Evolutionary conservation across 2,329 filamentous ascomycete genomes (phyloP), one percentile per base, ranked within the genome.

Genomic region (Epichloe sylvatica): DNA sequence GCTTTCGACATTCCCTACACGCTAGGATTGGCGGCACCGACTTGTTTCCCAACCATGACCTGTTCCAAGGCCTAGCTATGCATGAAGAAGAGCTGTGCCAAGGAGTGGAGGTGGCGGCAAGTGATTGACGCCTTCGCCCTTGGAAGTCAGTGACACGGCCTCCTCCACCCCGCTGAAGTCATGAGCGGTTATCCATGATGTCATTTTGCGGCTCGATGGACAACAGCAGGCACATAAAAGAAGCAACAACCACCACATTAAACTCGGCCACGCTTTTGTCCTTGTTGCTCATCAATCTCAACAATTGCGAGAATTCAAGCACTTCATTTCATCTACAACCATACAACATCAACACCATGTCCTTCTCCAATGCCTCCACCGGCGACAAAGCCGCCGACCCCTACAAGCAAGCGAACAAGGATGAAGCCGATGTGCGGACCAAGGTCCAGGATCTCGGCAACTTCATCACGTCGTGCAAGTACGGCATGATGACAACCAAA

Each of bases 401-500:
- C 2, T 94, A 94, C 73, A 88, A 80, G 62, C 78, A 82, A 68
- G 89, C 86, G 69, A 72, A 80, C 51, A 76, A 88, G 42, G 75
- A 81, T 43, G 70, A 78, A 0, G 70, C 75, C 15, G 72, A 80
- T 3, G 67, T 88, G 35, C 77, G 85, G 57, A 77, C 86, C 55
- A 94, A 94, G 71, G 73, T 94, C 54, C 76, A 84, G 52, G 86
- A 85, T 52, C 75, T 94, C 38, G 71, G 75, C 58, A 69, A 72
- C 13, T 94, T 94, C 66, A 77, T 86, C 62, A 74, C 77, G 37
- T 73, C 75, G 54, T 77, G 75, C 71, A 94, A 94, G 69, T 94
- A 88, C 63, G 86, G 84, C 66, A 86, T 94, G 83, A 81, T 94
- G 80, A 92, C 88, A 8, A 94, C 89, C 21, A 75, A 81, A 46